These are phyloP conservation scores for Cladophialophora bantiana DNA, from an alignment of 2,329 filamentous ascomycete species.

Conservation along the genomic window DNA sequence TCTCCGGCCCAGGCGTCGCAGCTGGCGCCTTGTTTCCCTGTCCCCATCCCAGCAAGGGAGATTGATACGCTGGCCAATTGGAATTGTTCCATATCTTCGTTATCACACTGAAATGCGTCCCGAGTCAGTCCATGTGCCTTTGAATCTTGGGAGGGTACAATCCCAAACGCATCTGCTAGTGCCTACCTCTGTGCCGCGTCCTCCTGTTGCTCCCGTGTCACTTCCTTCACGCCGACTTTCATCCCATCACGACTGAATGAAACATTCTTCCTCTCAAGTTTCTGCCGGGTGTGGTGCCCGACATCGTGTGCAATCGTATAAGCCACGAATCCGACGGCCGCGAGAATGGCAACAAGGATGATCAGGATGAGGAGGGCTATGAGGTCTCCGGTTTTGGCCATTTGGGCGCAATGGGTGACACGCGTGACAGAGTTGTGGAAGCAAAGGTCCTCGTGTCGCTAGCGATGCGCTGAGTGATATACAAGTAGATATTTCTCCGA, in stretches of 20 bases:
- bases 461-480: conserved; percentile 3
- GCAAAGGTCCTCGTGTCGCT: neutral
- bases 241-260: conserved; percentile 66
- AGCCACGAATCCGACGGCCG: conserved; percentile 62
- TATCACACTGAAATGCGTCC: conserved; percentile 47
- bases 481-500: too few relatives aligned
- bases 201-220: conserved; percentile 64
- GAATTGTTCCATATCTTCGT: conserved; percentile 59
- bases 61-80: conserved; percentile 56
- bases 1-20: conserved; percentile 27
- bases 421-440: neutral
- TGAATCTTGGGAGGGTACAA: neutral
- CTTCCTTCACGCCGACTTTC: conserved; percentile 66
- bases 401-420: neutral
- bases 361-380: conserved; percentile 65
- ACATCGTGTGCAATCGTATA: conserved; percentile 67
- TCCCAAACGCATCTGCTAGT: neutral
- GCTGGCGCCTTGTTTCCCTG: conserved; percentile 25
- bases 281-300: conserved; percentile 62
- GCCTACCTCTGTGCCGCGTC: conserved; percentile 64
- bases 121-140: conserved; percentile 5
- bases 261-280: conserved; percentile 70
- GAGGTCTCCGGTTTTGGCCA: conserved; percentile 45
- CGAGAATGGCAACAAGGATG: conserved; percentile 58
- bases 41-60: conserved; percentile 48